A percentile compares a stretch with the other conserved stretches of the same genome.
These are phyloP conservation scores for Macrophomina pseudophaseolina DNA, from an alignment of 2,329 filamentous ascomycete species.

Conservation along the genomic window DNA sequence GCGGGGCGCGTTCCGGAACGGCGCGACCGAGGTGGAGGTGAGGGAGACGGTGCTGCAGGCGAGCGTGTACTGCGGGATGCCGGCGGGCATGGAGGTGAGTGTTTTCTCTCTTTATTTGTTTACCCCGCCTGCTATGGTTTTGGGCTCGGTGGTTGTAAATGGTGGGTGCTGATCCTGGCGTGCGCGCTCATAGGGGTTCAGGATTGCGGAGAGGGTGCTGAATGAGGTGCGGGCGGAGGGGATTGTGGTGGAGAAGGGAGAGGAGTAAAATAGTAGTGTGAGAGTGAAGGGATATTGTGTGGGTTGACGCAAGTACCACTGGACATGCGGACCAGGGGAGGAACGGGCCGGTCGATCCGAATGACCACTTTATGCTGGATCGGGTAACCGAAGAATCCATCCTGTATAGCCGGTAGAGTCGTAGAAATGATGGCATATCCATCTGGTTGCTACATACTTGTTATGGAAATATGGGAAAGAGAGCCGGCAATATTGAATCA, in stretches of 20 bases:
- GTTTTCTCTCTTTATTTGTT: constrained; percentile 29
- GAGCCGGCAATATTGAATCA: too few relatives aligned
- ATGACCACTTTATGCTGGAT: too few relatives aligned
- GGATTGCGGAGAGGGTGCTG: constrained; percentile 55
- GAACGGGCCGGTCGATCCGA: too few relatives aligned
- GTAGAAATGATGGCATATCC: too few relatives aligned
- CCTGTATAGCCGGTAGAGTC: too few relatives aligned
- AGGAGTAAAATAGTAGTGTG: constrained; percentile 40
- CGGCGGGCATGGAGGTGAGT: constrained; percentile 57
- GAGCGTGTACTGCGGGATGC: constrained; percentile 59
- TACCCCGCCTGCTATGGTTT: background rate
- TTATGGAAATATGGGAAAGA: too few relatives aligned
- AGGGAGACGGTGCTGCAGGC: constrained; percentile 60
- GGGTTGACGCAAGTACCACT: constrained; percentile 33
- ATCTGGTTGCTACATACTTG: too few relatives aligned
- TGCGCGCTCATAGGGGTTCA: constrained; percentile 44
- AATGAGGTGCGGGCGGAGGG: constrained; percentile 52
- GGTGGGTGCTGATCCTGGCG: background rate
- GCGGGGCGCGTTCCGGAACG: constrained; percentile 62
- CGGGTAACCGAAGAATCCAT: too few relatives aligned
- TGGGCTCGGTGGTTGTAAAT: background rate
- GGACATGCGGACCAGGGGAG: too few relatives aligned
- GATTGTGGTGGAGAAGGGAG: constrained; percentile 12
- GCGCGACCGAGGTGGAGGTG: constrained; percentile 44
- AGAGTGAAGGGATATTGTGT: too few relatives aligned